Evolutionary conservation across 2,329 filamentous ascomycete genomes (phyloP), one percentile per base, ranked within the genome.

Genomic region (Aspergillus quadrilineatus): DNA sequence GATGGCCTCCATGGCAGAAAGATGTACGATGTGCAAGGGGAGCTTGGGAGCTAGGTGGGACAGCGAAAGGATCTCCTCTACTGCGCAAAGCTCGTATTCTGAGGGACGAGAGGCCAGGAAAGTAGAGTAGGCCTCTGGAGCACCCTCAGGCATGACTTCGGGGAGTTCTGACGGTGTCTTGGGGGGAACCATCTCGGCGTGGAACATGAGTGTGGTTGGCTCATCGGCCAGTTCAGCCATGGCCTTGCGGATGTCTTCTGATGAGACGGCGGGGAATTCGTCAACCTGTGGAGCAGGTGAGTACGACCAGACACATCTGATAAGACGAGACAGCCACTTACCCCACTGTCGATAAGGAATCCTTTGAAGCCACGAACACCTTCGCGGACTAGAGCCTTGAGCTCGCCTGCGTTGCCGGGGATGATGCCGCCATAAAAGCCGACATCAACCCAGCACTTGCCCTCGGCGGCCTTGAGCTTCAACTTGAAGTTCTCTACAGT

Each of bases 371-470:
- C 94, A 62, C 92, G 83, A 9, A 97, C 93, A 53, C 94, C 94
- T 41, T 86, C 89, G 55, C 90, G 83, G 0, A 97, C 89, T 4
- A 99, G 80, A 0, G 86, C 87, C 65, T 90, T 85, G 54, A 99
- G 77, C 67, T 97, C 86, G 9, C 83, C 74, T 2, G 87, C 84
- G 69, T 99, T 99, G 1, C 93, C 94, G 3, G 94, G 94, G 47
- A 99, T 86, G 39, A 97, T 86, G 32, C 94, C 94, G 28, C 94
- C 94, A 71, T 97, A 97, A 75, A 99, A 97, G 30, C 92, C 94
- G n/a, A 97, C 92, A 67, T 97, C 94, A 28, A 97, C 91, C 93
- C 93, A 99, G 76, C 93, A 96, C 76, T 97, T 89, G 34, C 89
- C 91, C 59, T 84, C 76, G 41, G 91, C 91, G 26, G 94, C 94